Evolutionary conservation across 495 filamentous ascomycete species (phyloP), one percentile per base, ranked within the genome.

Genomic region (Talaromyces adpressus): DNA sequence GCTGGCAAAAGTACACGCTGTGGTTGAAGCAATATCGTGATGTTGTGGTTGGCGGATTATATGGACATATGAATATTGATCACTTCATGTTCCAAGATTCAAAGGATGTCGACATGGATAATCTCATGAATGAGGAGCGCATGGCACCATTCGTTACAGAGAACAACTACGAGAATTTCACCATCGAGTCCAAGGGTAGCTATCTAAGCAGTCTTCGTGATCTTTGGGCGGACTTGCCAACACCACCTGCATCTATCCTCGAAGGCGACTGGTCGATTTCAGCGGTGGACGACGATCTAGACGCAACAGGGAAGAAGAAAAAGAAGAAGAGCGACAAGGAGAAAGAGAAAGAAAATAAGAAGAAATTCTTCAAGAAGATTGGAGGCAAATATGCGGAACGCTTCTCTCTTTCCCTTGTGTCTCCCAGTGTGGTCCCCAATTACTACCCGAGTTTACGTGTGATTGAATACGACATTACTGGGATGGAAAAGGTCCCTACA

Each of bases 1-100:
- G 94, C 76, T 99, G 95, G 94, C 94, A 96, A 73, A 97, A 97
- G 71, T 99, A 96, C 74, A 89, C 93, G 0, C 78, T 97, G 3
- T 97, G 92, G 91, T 72, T 92, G 66, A 80, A 85, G 68, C 90
- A 92, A 68, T 99, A 92, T 68, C 89, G 95, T 39, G 94, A 99
- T 73, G 87, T 99, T 11, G 78, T 99, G 11, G 82, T 92, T 39
- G 84, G 84, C 6, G 85, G 85, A 16, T 62, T 94, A 16, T 99
- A 90, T 67, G 94, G 93, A 2, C 94, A 99, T 71, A 98, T 99
- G 93, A 99, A 99, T 70, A 89, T 97, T 64, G 94, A 99, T 69
- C 94, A 99, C 71, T 99, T 98, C 75, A 84, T 98, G 69, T 75
- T 99, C 8, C 93, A 97, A 68, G 94, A 97, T 76, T 89, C 84